Conservation (phyloP, 2,329 filamentous ascomycete genomes). For the Trichophyton equinum region DNA sequence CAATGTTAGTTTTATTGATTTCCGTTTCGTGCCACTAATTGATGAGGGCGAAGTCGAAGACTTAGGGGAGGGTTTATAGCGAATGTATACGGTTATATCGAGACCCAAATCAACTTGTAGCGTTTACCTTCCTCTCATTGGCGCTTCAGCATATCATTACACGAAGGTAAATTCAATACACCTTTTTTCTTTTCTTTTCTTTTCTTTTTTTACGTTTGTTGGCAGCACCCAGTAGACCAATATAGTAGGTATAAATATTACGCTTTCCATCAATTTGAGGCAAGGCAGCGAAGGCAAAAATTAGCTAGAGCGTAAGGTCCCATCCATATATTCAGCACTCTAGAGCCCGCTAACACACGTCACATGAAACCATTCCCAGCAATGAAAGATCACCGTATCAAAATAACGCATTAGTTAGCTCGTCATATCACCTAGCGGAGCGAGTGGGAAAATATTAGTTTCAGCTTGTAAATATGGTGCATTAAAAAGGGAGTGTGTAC, state of each 20-base stretch:
- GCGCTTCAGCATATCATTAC: neutral
- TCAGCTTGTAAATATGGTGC: neutral
- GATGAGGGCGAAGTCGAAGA: constrained; percentile 29
- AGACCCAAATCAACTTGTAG: too few species aligned
- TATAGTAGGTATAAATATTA: too few species aligned
- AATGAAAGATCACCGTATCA: neutral
- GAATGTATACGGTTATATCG: neutral
- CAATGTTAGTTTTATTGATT: constrained; percentile 36
- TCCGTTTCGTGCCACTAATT: constrained; percentile 35
- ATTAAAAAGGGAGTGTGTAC: constrained; percentile 8
- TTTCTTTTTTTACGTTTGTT: too few species aligned
- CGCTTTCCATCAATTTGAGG: too few species aligned
- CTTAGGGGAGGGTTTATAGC: neutral
- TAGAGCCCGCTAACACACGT: too few species aligned
- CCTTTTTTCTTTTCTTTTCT: too few species aligned
- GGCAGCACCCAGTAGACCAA: too few species aligned
- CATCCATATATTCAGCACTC: too few species aligned
- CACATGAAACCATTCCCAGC: too few species aligned
- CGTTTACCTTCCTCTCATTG: neutral
- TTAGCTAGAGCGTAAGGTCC: too few species aligned
- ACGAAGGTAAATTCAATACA: too few species aligned
- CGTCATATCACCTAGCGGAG: neutral
- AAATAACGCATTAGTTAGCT: neutral
- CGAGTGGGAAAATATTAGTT: neutral
- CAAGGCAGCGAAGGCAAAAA: too few species aligned